Evolutionary conservation across 2,329 filamentous ascomycete genomes (phyloP), one percentile per base, ranked within the genome.

Genomic region (Pseudogymnoascus destructans): DNA sequence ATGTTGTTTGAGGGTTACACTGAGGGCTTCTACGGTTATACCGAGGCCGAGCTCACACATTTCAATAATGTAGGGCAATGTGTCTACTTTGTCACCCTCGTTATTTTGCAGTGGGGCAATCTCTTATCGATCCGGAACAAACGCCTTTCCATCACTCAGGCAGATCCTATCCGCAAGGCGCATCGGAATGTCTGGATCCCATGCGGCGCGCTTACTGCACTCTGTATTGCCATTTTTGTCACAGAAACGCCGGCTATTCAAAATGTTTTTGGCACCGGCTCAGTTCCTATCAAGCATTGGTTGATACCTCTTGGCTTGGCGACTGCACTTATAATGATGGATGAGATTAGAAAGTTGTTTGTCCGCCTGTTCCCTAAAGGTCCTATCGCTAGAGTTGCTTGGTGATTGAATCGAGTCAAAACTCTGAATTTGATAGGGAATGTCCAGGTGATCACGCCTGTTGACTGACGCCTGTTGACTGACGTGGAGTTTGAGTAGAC

Each of bases 61-160:
- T 78, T 79, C 69, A 79, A 78, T 67, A 72, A 70, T 58, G 72
- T 71, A 0, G 77, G 75, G 2, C 76, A 79, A 63, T 72, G 73
- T 49, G 74, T 80, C 7, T 80, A 80, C 67, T 80, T 80, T 59
- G 74, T 80, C 10, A 77, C 74, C 0, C 69, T 80, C 1, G 76
- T 80, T 0, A 73, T 79, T 36, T 68, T 80, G 36, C 77, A 80
- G 60, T 78, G 75, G 73, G 77, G 76, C 3, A 79, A 79, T 60
- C 73, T 79, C 38, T 68, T 79, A 19, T 27, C 21, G n/a, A 58
- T 79, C 5, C 74, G 78, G 49, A 80, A 77, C 62, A 76, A 78
- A 35, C 71, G 75, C 2, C 66, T 79, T 57, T 77, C 74, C 40
- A 74, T 80, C 33, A 63, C 80, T 27, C 75, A 79, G 62, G 75